A percentile compares a stretch with the other conserved stretches of the same genome.
These are phyloP conservation scores for Salpingoeca rosetta DNA, from an alignment of 78 protist species.

Conservation along the genomic window DNA sequence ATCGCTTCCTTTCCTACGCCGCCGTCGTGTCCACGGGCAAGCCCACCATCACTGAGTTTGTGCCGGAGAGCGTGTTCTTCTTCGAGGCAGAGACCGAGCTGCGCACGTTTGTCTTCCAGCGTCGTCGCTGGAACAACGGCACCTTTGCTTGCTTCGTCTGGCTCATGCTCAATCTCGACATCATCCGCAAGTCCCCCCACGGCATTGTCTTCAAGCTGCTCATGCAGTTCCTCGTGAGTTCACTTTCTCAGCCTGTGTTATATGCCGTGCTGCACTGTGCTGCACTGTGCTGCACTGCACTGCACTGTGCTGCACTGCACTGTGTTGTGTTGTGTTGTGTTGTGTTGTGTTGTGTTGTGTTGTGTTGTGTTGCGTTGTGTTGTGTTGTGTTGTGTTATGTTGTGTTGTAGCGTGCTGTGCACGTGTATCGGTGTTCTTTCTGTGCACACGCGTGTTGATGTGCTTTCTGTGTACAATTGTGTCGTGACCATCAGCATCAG, in stretches of 20 bases:
- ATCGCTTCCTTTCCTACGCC: slow-evolving; percentile 22
- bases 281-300: no score
- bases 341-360: no score
- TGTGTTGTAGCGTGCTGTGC: no score
- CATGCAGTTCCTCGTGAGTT: background rate
- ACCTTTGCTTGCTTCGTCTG: slow-evolving; percentile 17
- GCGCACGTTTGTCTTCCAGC: slow-evolving; percentile 4
- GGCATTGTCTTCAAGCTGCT: background rate
- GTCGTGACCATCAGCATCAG: no score
- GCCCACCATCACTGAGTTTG: slow-evolving; percentile 7
- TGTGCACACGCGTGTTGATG: no score
- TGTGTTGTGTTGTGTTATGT: no score
- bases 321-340: no score
- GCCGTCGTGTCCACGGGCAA: slow-evolving; percentile 13
- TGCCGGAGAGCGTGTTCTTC: slow-evolving; percentile 13
- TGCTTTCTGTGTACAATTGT: no score
- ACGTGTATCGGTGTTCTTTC: no score
- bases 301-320: no score
- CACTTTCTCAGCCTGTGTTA: background rate
- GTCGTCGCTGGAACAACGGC: slow-evolving; percentile 38
- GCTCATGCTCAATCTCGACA: background rate
- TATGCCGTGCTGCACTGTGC: background rate
- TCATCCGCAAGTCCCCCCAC: background rate
- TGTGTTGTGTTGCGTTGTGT: no score
- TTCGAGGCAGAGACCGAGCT: slow-evolving; percentile 33